Base-by-base conservation (phyloP, 2,329 filamentous ascomycete genomes). In the Fusarium sp. region DNA sequence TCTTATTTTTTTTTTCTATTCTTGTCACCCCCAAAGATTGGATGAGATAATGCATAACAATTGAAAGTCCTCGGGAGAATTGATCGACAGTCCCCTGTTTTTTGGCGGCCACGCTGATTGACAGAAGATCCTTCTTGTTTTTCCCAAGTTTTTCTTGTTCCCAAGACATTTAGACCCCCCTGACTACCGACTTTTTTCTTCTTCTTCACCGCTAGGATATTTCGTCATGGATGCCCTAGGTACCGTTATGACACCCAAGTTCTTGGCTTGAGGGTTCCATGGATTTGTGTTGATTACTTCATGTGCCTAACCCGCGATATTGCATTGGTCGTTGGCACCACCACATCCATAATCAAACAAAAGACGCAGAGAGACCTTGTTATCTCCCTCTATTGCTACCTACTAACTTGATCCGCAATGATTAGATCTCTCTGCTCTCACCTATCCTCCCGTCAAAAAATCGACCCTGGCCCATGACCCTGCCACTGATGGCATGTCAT, bases 121-220 rank as follows among this genome's bases (percentile, higher is more conserved):
- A 58, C 67, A 68, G 38, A 16, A 53, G 57, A 70, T 70, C 67
- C 36, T 50, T 59, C 20, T 54, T n/a, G 49, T 23, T 60, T 40
- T 59, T 59, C 60, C 20, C 58, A 62, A 54, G 53, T 67, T 57
- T 58, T 58, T 50, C 25, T 50, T 44, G 40, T 44, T 5, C 58
- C 58, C 51, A 63, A 64, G 67, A 64, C 59, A 60, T 23, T 67
- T 60, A 40, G 34, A 49, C 62, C 62, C 59, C 63, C 63, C 20
- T 64, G 38, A 42, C 38, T 40, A 13, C n/a, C 10, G 9, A 29
- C 27, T 18, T 18, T 40, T 18, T 57, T 42, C 34, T 54, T 8
- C 7, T 51, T 46, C 59, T 70, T 70, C 56, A 56, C 67, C 64
- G 64, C 67, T 65, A 49, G 44, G 54, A 68, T 61, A 61, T 69